Conservation (phyloP, 352 stramenopile genomes). For the Globisporangium barbulae region DNA sequence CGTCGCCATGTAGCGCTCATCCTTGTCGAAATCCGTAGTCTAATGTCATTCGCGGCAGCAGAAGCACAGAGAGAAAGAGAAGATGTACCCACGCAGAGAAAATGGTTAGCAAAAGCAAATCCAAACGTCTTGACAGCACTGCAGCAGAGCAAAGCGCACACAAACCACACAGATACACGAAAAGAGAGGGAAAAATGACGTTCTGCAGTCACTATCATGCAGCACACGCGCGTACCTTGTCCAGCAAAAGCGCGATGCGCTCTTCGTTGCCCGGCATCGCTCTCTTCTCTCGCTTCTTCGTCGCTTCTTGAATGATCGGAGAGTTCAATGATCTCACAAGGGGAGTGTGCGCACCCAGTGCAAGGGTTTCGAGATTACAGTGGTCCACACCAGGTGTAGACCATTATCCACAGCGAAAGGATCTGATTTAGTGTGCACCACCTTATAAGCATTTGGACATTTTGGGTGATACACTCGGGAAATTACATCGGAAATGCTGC, state of each 20-base stretch:
- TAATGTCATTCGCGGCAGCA: constrained; percentile 15
- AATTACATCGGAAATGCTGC: constrained; percentile 38
- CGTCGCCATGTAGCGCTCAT: constrained; percentile 99
- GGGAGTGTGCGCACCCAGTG: neutral
- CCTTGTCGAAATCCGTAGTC: constrained; percentile 93
- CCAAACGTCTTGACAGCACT: neutral
- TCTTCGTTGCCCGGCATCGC: constrained; percentile 70
- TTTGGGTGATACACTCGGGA: constrained; percentile 8
- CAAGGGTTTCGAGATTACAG: neutral
- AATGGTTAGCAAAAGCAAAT: neutral
- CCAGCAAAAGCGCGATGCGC: constrained; percentile 74
- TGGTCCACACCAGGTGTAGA: neutral
- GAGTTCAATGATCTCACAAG: constrained; percentile 5
- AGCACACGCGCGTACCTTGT: constrained; percentile 45
- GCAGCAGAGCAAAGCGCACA: neutral
- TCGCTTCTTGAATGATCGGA: constrained; percentile 12
- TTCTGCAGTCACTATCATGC: neutral
- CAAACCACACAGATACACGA: neutral
- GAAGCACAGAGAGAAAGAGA: neutral
- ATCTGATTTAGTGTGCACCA: neutral
- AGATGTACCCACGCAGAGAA: neutral
- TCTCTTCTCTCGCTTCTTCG: constrained; percentile 1
- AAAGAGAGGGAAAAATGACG: neutral
- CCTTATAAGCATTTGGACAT: neutral
- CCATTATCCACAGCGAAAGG: neutral